These are phyloP conservation scores for Protoeuglena noctilucae DNA, from an alignment of 139 green algal genomes.

Conservation along the genomic window DNA sequence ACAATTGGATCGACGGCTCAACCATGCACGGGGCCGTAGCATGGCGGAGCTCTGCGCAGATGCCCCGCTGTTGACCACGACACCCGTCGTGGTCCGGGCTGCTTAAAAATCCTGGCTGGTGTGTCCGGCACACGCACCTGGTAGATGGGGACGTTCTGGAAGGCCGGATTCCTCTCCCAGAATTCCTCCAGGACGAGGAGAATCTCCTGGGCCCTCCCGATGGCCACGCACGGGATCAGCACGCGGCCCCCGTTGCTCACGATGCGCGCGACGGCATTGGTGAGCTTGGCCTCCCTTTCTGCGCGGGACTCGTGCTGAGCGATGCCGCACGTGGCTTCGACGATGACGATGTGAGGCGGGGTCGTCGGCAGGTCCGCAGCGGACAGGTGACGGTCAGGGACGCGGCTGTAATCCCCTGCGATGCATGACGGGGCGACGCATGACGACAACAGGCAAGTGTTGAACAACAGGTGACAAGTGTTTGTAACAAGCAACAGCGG, in stretches of 20 bases:
- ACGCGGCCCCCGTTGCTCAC: conserved; percentile 64
- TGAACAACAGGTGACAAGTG: no score
- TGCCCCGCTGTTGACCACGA: no score
- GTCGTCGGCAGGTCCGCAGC: conserved; percentile 72
- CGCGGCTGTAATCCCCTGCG: conserved; percentile 71
- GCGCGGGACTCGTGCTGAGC: conserved; percentile 60
- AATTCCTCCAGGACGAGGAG: conserved; percentile 93
- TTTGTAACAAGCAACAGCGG: no score
- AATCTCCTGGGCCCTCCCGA: conserved; percentile 88
- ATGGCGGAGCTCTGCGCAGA: no score
- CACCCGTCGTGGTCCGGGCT: neutral
- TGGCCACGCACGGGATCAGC: conserved; percentile 86
- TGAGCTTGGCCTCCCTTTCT: conserved; percentile 51
- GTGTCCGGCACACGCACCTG: conserved; percentile 49
- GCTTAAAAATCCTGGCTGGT: neutral
- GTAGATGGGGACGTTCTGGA: conserved; percentile 85
- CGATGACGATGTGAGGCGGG: conserved; percentile 70
- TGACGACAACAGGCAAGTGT: no score
- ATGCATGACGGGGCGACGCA: no score
- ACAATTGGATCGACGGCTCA: no score
- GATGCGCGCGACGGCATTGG: conserved; percentile 33
- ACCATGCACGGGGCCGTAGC: no score
- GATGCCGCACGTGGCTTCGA: conserved; percentile 91
- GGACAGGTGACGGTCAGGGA: conserved; percentile 71
- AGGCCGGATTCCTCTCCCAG: conserved; percentile 66